Evolutionary conservation across 257 asterid genomes (phyloP).

Genomic region (Ballota nigra): DNA sequence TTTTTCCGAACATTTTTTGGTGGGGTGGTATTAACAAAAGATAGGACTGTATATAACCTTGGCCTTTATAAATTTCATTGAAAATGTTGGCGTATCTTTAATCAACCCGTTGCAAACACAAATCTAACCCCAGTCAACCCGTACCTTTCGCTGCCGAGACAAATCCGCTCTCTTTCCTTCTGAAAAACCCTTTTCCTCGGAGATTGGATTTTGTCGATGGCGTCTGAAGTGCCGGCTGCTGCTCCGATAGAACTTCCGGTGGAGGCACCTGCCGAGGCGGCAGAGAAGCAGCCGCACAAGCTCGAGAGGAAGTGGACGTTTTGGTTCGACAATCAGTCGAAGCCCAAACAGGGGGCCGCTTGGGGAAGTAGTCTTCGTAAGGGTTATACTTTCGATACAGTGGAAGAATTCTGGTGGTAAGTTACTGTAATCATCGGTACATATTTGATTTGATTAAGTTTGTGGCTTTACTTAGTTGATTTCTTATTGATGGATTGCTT

Average conservation of each 20-base stretch:
- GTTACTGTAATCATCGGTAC: not conserved
- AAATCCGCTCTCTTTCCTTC: conserved; percentile 13
- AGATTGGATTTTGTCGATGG: conserved; percentile 46
- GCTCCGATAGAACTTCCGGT: conserved; percentile 38
- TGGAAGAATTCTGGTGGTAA: conserved; percentile 97
- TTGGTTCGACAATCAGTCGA: conserved; percentile 90
- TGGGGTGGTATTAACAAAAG: too few species aligned
- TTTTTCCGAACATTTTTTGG: too few species aligned
- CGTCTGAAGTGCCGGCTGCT: conserved; percentile 54
- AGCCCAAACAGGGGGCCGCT: conserved; percentile 80
- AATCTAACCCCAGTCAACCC: conserved; percentile 20
- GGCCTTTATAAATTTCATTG: not conserved
- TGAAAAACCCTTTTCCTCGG: conserved; percentile 25
- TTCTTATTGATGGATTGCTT: conserved; percentile 1
- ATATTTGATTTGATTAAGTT: not conserved
- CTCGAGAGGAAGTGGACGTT: conserved; percentile 88
- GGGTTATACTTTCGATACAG: conserved; percentile 81
- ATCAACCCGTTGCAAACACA: not conserved
- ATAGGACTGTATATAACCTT: not conserved
- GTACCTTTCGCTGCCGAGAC: not conserved
- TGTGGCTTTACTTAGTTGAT: conserved; percentile 10
- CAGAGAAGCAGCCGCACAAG: conserved; percentile 54
- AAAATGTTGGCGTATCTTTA: not conserved
- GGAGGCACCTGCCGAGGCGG: conserved; percentile 39
- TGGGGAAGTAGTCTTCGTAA: conserved; percentile 78